These are phyloP conservation scores for Cerrena zonata DNA, from an alignment of 1,284 basidiomycete genomes.

Conservation along the genomic window DNA sequence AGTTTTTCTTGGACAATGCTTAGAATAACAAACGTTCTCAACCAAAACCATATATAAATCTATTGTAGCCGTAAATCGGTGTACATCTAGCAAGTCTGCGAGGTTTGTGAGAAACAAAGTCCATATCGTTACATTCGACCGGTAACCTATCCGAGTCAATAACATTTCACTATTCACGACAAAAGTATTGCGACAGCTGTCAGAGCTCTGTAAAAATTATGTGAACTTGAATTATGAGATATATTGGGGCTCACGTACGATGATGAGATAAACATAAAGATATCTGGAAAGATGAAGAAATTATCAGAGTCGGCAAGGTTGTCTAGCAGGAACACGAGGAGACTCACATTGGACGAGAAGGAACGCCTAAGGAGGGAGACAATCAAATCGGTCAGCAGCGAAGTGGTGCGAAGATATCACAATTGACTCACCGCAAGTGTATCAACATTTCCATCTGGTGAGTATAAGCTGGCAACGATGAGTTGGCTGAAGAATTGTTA, in stretches of 20 bases:
- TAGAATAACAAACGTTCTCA: too few species aligned
- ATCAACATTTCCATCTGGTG: constrained; percentile 34
- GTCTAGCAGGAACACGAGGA: background rate
- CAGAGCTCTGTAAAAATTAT: constrained; percentile 8
- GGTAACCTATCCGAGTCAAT: too few species aligned
- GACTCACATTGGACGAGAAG: constrained; percentile 35
- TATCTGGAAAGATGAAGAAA: constrained; percentile 20
- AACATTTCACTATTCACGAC: constrained; percentile 2
- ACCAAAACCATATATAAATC: background rate
- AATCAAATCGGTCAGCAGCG: background rate
- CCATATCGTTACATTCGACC: too few species aligned
- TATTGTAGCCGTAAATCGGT: too few species aligned
- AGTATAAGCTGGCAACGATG: constrained; percentile 34
- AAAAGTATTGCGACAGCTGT: constrained; percentile 11
- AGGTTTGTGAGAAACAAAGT: too few species aligned
- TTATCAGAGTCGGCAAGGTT: background rate
- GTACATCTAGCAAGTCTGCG: too few species aligned
- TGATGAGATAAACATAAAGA: constrained; percentile 36
- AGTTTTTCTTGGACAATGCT: background rate
- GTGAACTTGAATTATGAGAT: background rate
- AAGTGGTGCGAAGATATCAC: background rate
- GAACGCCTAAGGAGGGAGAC: constrained; percentile 28
- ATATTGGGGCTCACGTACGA: constrained; percentile 22
- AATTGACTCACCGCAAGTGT: constrained; percentile 29
- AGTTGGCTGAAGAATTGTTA: constrained; percentile 28